Conservation (phyloP, 2,329 filamentous ascomycete genomes). For the Domatiomyces globalis region DNA sequence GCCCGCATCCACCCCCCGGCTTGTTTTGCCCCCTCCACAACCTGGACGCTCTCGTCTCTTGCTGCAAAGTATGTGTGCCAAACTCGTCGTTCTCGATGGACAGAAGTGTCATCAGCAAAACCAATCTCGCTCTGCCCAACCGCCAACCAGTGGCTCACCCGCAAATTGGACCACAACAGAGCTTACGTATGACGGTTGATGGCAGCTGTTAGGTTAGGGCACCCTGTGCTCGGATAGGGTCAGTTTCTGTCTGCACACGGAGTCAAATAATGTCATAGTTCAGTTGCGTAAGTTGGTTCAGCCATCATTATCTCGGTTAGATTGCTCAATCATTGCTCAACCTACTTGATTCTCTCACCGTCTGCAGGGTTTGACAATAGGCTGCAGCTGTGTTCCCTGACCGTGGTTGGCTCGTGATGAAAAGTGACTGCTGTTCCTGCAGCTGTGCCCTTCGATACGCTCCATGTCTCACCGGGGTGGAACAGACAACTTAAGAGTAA, state of each 20-base stretch:
- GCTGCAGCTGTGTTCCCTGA: not conserved
- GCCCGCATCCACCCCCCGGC: too few relatives aligned
- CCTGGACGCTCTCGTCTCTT: not conserved
- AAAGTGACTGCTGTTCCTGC: not conserved
- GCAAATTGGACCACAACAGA: not conserved
- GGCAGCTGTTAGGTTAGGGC: not conserved
- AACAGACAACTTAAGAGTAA: not conserved
- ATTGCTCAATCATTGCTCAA: not conserved
- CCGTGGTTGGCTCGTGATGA: not conserved
- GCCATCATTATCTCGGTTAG: not conserved
- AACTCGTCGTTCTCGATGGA: not conserved
- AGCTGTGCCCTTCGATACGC: not conserved
- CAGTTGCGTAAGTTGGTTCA: not conserved
- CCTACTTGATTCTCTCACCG: not conserved
- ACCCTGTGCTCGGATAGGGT: too few relatives aligned
- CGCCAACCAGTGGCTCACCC: not conserved
- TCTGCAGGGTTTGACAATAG: not conserved
- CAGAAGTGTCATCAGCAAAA: not conserved
- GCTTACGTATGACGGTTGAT: not conserved
- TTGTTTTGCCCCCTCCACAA: too few relatives aligned
- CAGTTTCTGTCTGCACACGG: not conserved
- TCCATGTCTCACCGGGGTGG: not conserved
- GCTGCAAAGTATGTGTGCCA: not conserved
- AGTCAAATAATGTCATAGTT: not conserved
- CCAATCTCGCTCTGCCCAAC: not conserved